Base-by-base conservation (phyloP, 306 rosid genomes). In the Rosa multiflora region DNA sequence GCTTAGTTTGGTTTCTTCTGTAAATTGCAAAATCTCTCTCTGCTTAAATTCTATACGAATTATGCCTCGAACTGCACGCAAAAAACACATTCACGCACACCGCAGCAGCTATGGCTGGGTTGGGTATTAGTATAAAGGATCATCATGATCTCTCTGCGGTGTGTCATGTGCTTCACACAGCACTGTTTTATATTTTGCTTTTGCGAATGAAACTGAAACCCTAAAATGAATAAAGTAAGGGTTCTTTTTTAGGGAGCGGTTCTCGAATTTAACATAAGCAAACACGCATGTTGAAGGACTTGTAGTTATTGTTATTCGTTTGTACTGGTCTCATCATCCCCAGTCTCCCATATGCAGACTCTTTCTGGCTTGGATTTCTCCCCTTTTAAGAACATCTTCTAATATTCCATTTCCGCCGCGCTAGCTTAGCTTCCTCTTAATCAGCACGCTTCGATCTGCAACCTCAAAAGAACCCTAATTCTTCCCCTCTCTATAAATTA, bases 361-460 rank as follows among this genome's bases (percentile, higher is more conserved):
- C 48, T 17, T 39, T 67, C 48, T 66, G 47, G 26, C 47, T 62
- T 66, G 13, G 71, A 37, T 67, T 39, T 67, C 48, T 39, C 48
- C 71, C 71, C 48, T 67, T 67, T 39, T 67, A 8, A 67, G 48
- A 39, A 67, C 71, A 67, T 67, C 71, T 67, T 67, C 71, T 67
- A 39, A 39, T 67, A 39, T 67, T 67, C 71, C 71, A 67, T 39
- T 67, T 67, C 71, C 26, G 48, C 71, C 71, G 29, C 48, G 23
- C 48, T 17, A 39, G 47, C 48, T 18, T 67, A 35, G 48, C 71
- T 67, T 67, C 48, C 71, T 67, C 71, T 67, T 18, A 67, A 67
- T 67, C 71, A 67, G 71, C 71, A 67, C 71, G 29, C 29, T 39
- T 39, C n/a, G n/a, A n/a, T n/a, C 47, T 67, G 71, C 71, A 37